Evolutionary conservation across 176 grass and related monocot species (phyloP), one percentile per base, ranked within the genome.

Genomic region (Lolium multiflorum): DNA sequence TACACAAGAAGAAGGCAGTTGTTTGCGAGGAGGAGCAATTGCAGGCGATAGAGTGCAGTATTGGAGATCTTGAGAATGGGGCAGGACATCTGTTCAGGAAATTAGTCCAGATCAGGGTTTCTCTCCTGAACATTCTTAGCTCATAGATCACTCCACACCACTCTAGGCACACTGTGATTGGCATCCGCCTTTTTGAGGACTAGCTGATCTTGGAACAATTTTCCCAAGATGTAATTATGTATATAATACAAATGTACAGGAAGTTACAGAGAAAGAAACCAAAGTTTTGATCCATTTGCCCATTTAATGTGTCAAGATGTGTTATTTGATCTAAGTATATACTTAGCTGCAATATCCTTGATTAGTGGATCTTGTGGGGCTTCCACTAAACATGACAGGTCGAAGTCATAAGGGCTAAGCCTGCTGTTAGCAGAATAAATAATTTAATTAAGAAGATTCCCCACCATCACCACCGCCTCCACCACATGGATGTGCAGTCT

Each of bases 251-350:
- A 20, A 62, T 50, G 84, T 86, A 86, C 39, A 86, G 31, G n/a
- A 14, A 59, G 25, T n/a, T 16, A 78, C 15, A 66, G 55, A 60
- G 22, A 71, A 35, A 35, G 44, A 64, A 50, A 47, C 22, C 58
- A 26, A 82, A 77, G 35, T 72, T 86, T 89, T 49, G 37, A 57
- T 66, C 82, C 6, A 69, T 69, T 69, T 10, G 35, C 56, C 56
- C 14, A 37, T 77, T 39, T n/a, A 17, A 71, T 71, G 17, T 17
- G 41, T n/a, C 37, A 28, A 26, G 61, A 28, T 14, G 24, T 28
- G 61, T 64, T 26, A 22, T 63, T 21, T 64, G 61, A 28, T 64
- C 24, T 26, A 25, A 64, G 41, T 76, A 41, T 81, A 81, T 20
- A 76, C 46, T 49, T 61, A 24, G 18, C 5, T 71, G 56, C 24